phyloP scores from a whole-genome alignment of 495 filamentous ascomycete genomes.

The Pyrenula aspistea region DNA sequence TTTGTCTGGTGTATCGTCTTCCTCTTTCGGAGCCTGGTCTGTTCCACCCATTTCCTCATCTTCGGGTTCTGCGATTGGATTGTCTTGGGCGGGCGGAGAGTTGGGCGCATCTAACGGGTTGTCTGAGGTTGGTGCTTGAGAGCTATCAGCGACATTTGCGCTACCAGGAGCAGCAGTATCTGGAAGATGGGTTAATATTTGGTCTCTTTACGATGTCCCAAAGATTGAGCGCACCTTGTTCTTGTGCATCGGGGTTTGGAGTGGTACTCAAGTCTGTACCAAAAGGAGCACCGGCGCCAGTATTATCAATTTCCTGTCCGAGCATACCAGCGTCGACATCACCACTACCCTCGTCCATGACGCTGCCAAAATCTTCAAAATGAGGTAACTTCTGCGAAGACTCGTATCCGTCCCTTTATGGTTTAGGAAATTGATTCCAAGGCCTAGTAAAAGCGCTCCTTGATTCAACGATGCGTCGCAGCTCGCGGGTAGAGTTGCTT shows the following conservation, averaged over 20 bases:
- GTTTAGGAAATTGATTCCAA: too few relatives aligned
- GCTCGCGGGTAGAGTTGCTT: too few relatives aligned
- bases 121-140: slow-evolving; percentile 37
- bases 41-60: slow-evolving; percentile 84
- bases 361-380: too few relatives aligned
- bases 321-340: not conserved
- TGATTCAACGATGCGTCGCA: too few relatives aligned
- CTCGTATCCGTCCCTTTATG: too few relatives aligned
- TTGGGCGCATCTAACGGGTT: slow-evolving; percentile 79
- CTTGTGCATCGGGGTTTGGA: not conserved
- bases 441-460: too few relatives aligned
- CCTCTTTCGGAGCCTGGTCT: slow-evolving; percentile 46
- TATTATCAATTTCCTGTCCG: not conserved
- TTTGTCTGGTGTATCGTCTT: slow-evolving; percentile 37
- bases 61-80: slow-evolving; percentile 38
- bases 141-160: not conserved
- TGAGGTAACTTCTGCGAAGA: too few relatives aligned
- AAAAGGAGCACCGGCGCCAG: not conserved
- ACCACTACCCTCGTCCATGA: not conserved
- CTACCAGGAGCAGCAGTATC: not conserved
- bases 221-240: not conserved
- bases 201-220: not conserved
- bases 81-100: slow-evolving; percentile 55
- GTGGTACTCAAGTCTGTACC: not conserved
- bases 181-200: not conserved